A percentile compares a stretch with the other conserved stretches of the same genome.
phyloP scores from a whole-genome alignment of 78 protist genomes.

The Isochrysis galbana region DNA sequence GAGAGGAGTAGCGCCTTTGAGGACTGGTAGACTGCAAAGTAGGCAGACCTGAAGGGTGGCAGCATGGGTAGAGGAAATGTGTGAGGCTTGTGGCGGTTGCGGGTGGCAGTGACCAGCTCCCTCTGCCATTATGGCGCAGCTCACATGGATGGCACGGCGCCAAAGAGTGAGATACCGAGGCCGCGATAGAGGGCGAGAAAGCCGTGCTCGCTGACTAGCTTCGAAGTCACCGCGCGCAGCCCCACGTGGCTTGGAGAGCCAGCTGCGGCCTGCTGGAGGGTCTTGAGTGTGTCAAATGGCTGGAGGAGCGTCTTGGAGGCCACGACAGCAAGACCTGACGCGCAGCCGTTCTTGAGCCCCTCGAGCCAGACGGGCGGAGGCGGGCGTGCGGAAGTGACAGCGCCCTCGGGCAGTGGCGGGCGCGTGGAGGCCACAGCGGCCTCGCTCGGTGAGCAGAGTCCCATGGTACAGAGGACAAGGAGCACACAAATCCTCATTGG shows the following conservation, averaged over 20 bases:
- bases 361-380: too few relatives aligned
- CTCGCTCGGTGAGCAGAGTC: too few relatives aligned
- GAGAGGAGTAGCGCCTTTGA: not conserved
- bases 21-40: not conserved
- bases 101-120: not conserved
- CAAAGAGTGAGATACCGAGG: not conserved
- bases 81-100: too few relatives aligned
- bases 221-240: not conserved
- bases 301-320: not conserved
- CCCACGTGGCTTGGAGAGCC: not conserved
- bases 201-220: not conserved
- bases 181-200: not conserved
- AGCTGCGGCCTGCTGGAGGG: not conserved
- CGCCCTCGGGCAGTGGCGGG: too few relatives aligned
- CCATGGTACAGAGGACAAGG: too few relatives aligned
- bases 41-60: not conserved
- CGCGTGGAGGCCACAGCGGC: too few relatives aligned
- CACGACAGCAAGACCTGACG: not conserved
- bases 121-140: not conserved
- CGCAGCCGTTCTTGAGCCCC: not conserved
- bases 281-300: conserved; percentile 10
- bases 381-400: too few relatives aligned
- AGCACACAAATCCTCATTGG: too few relatives aligned
- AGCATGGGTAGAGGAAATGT: not conserved
- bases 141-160: not conserved